These are phyloP conservation scores for Stropharia rugosoannulata DNA, from an alignment of 768 basidiomycete genomes.

Conservation along the genomic window DNA sequence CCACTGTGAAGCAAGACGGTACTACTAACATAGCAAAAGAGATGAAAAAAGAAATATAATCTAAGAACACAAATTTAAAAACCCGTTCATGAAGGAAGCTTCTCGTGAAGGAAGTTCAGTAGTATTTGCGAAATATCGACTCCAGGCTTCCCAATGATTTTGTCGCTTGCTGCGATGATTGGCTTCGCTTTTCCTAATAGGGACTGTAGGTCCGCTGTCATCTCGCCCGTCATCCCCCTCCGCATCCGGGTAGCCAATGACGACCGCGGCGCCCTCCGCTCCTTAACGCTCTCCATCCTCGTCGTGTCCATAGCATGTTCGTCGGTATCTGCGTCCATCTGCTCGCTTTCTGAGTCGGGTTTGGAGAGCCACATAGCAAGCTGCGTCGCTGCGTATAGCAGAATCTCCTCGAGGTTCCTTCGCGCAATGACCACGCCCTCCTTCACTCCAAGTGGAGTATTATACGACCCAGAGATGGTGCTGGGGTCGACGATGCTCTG, in stretches of 20 bases:
- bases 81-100: constrained; percentile 31
- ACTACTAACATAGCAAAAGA: constrained; percentile 9
- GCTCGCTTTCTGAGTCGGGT: constrained; percentile 57
- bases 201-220: constrained; percentile 69
- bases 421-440: constrained; percentile 57
- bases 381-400: constrained; percentile 74
- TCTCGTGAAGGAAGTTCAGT: constrained; percentile 62
- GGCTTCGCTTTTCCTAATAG: constrained; percentile 66
- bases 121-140: constrained; percentile 64
- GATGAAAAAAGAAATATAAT: constrained; percentile 6
- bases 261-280: constrained; percentile 42
- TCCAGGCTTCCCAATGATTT: constrained; percentile 40
- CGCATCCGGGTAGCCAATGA: constrained; percentile 65
- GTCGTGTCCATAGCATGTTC: constrained; percentile 38
- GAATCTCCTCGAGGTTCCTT: constrained; percentile 63
- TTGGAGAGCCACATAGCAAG: constrained; percentile 77
- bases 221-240: constrained; percentile 79
- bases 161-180: constrained; percentile 58
- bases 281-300: constrained; percentile 16
- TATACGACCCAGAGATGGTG: constrained; percentile 24
- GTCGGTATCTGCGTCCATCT: constrained; percentile 43
- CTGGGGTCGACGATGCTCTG: constrained; percentile 46
- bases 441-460: constrained; percentile 47
- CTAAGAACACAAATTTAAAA: constrained; percentile 2
- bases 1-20: neutral